Evolutionary conservation across 2,329 filamentous ascomycete species (phyloP).

Genomic region (Xylariaceae sp.): DNA sequence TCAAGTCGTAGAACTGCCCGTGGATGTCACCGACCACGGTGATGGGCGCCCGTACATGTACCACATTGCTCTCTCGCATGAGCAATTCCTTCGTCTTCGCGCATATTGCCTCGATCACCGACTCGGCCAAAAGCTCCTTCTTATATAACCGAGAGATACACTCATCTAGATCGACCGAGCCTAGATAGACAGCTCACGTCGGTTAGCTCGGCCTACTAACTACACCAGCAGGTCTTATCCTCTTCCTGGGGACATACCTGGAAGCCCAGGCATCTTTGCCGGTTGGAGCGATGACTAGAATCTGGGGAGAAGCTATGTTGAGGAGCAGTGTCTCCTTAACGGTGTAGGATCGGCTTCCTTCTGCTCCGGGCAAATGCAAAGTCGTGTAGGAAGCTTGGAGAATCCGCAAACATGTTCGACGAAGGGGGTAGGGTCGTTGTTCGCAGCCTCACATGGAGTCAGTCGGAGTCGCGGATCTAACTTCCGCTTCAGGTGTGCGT

Average conservation of each 20-base stretch:
- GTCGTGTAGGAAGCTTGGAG: slow-evolving; percentile 35
- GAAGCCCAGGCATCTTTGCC: slow-evolving; percentile 58
- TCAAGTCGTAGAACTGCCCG: slow-evolving; percentile 97
- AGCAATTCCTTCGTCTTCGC: slow-evolving; percentile 98
- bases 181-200: slow-evolving; percentile 52
- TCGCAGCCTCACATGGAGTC: slow-evolving; percentile 34
- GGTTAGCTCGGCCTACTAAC: slow-evolving; percentile 3
- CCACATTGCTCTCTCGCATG: slow-evolving; percentile 99
- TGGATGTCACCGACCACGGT: slow-evolving; percentile 99
- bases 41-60: slow-evolving; percentile 92
- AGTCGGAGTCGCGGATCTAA: slow-evolving; percentile 14
- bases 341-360: slow-evolving; percentile 32
- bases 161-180: slow-evolving; percentile 96
- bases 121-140: slow-evolving; percentile 95
- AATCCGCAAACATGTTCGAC: slow-evolving; percentile 40
- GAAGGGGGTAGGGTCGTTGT: slow-evolving; percentile 9
- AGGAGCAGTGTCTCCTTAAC: slow-evolving; percentile 18
- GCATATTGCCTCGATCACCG: slow-evolving; percentile 98
- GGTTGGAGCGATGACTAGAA: not conserved
- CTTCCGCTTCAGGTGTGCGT: not conserved
- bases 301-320: slow-evolving; percentile 9
- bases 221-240: slow-evolving; percentile 1
- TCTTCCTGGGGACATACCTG: slow-evolving; percentile 45
- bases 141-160: slow-evolving; percentile 97
- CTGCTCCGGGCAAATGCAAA: slow-evolving; percentile 38